These are phyloP conservation scores for Maudiozyma serrabonitensis DNA, from an alignment of 805 yeast species.

Conservation along the genomic window DNA sequence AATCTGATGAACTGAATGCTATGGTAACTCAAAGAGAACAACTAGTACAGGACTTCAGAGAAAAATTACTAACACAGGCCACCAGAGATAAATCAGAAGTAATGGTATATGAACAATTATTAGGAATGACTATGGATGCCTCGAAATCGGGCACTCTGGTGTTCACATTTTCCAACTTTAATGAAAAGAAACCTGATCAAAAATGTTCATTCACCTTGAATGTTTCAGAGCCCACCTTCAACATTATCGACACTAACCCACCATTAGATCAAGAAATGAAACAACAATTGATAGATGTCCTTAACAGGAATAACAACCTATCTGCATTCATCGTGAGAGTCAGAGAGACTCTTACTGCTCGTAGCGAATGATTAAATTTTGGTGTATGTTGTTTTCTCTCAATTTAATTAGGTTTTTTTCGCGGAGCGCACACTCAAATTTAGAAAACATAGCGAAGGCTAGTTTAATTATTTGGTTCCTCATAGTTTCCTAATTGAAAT, in stretches of 20 bases:
- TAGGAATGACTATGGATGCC: conserved; percentile 49
- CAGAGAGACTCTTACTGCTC: conserved; percentile 8
- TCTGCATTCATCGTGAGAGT: conserved; percentile 13
- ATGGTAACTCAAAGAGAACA: conserved; percentile 26
- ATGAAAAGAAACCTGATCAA: conserved; percentile 33
- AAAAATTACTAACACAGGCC: conserved; percentile 35
- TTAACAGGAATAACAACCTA: conserved; percentile 13
- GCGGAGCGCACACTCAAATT: too few species aligned
- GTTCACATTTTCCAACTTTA: conserved; percentile 42
- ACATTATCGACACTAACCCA: conserved; percentile 25
- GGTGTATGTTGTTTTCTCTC: too few species aligned
- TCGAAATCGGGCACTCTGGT: conserved; percentile 34
- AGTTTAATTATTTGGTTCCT: too few species aligned
- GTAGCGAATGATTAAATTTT: not conserved
- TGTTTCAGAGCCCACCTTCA: conserved; percentile 35
- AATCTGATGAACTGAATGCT: conserved; percentile 28
- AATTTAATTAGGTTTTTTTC: too few species aligned
- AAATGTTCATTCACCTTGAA: conserved; percentile 38
- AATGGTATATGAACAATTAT: conserved; percentile 39
- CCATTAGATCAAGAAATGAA: conserved; percentile 30
- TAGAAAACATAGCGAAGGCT: too few species aligned
- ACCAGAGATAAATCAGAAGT: conserved; percentile 44
- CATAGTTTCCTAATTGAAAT: too few species aligned
- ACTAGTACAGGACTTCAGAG: conserved; percentile 28
- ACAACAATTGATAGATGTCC: conserved; percentile 4